Evolutionary conservation across 768 basidiomycete genomes (phyloP), one percentile per base, ranked within the genome.

Genomic region (Suillus ampliporus): DNA sequence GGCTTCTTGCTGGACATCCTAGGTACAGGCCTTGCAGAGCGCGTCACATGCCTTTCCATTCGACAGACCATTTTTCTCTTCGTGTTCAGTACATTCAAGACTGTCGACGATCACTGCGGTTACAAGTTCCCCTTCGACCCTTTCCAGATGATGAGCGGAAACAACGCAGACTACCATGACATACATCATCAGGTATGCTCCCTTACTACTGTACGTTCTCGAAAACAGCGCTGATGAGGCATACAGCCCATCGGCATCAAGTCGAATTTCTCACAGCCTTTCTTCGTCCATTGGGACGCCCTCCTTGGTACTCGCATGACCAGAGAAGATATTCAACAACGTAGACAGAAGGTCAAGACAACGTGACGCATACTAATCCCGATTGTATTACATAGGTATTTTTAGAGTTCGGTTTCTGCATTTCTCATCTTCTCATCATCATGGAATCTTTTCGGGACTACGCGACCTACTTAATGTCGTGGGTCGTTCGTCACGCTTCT

Each of bases 91-190:
- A 92, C 91, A 3, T 75, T 92, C 65, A 98, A 99, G 81, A 97
- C 95, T 2, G 94, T 97, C 56, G 95, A 97, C 68, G 96, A 97
- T 73, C 96, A 97, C 73, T 97, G 94, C 64, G 96, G 95, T 4
- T 98, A 97, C 72, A 81, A 75, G 31, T 76, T 99, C 14, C 94
- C 95, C 50, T 97, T 90, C 77, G 97, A 99, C 70, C 97, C 95
- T 0, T 77, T 95, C 34, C 96, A 98, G 75, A 69, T 92, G 70
- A 65, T 97, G 58, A 92, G 89, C 56, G 78, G 82, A 5, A 99
- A 99, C 74, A 97, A 94, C 73, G 91, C 95, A 2, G 93, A 97
- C 76, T 99, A 97, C 76, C 96, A 98, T 74, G 97, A 98, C 75
- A 97, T 99, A 64, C 97, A 99, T 72, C 96, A 98, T 75, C 95